phyloP scores from a whole-genome alignment of 768 basidiomycete genomes.

The Serendipita sp. region DNA sequence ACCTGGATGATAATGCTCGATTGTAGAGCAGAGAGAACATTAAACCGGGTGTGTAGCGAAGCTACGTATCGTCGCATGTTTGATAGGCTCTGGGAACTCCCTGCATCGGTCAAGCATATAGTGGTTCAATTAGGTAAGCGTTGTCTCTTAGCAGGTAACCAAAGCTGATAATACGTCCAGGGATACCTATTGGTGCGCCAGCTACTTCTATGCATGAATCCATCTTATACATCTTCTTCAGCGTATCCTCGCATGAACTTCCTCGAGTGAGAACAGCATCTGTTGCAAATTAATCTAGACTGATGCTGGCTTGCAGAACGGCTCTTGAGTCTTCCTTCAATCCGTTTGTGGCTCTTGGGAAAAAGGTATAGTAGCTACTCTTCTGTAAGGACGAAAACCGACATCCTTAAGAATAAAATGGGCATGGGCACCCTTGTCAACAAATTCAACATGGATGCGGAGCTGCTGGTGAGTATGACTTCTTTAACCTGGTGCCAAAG shows the following conservation, averaged over 20 bases:
- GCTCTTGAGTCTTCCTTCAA: constrained; percentile 71
- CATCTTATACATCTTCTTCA: constrained; percentile 19
- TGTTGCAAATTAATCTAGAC: not conserved
- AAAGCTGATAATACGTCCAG: constrained; percentile 6
- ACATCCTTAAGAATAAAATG: constrained; percentile 31
- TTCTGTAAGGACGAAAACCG: not conserved
- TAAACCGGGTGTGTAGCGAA: constrained; percentile 62
- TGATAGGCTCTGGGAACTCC: constrained; percentile 40
- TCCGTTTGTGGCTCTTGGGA: constrained; percentile 62
- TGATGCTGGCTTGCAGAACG: constrained; percentile 10
- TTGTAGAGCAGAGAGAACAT: constrained; percentile 78
- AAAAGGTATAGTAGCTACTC: constrained; percentile 13
- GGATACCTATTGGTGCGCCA: constrained; percentile 1
- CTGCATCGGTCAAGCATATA: constrained; percentile 59
- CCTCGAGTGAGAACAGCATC: constrained; percentile 29
- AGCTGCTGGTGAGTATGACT: constrained; percentile 66
- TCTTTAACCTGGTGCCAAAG: too few species aligned
- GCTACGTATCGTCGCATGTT: constrained; percentile 63
- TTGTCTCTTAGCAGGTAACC: constrained; percentile 4
- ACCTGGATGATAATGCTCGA: constrained; percentile 62
- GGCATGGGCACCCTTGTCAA: constrained; percentile 71
- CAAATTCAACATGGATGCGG: constrained; percentile 83
- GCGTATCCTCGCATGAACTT: constrained; percentile 93
- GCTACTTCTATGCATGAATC: not conserved
- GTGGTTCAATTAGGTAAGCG: constrained; percentile 58